Base-by-base conservation (phyloP, 768 basidiomycete genomes). In the Clathrus columnatus region DNA sequence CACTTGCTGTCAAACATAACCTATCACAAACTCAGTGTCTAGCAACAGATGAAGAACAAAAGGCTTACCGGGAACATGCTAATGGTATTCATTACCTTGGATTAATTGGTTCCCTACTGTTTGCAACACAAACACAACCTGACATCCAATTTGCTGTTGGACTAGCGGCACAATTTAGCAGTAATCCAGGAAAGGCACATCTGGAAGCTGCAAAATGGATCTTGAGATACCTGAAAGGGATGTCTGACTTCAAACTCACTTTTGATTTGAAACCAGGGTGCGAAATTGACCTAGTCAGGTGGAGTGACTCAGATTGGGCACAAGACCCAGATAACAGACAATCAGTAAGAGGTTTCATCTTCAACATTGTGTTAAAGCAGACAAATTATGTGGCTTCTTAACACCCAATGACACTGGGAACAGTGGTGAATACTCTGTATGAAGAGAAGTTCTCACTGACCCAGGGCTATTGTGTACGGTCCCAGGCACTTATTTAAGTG, bases 311-410 rank as follows among this genome's bases (percentile, higher is more conserved):
- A 2, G 68, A 71, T 53, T 70, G 60, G 57, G 68, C 60, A 2
- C 62, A 60, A 11, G 62, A 68, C 51, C 17, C 55, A 5, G 61
- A 68, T 49, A 61, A 59, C 30, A 54, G 68, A 7, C 49, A 63
- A 23, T 68, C 71, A 5, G 70, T 72, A 7, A 67, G 66, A 1
- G 70, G 70, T 23, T 71, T 68, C 51, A 62, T 65, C 2, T 66
- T 63, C 45, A 60, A 52, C 16, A 32, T 66, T 4, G n/a, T n/a
- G n/a, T n/a, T n/a, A n/a, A n/a, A n/a, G n/a, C n/a, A n/a, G n/a
- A n/a, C n/a, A n/a, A n/a, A n/a, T n/a, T n/a, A n/a, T n/a, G n/a
- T n/a, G n/a, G n/a, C n/a, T n/a, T n/a, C n/a, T n/a, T n/a, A n/a
- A n/a, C n/a, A n/a, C n/a, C n/a, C n/a, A n/a, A n/a, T n/a, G n/a